These are phyloP conservation scores for Lenwebbia sp. DNA, from an alignment of 345 rosid species.

Conservation along the genomic window DNA sequence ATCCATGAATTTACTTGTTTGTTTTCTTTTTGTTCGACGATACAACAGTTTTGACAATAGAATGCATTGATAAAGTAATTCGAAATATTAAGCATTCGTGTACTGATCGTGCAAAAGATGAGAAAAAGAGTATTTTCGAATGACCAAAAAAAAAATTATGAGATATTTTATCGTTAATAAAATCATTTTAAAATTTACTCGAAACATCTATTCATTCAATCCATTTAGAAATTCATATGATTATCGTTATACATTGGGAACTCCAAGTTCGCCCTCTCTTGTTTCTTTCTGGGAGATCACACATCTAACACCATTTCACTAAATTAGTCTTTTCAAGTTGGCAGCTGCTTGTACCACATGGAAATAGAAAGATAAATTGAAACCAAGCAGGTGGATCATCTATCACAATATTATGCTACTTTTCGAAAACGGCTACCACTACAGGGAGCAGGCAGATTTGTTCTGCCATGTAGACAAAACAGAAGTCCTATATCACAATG, in stretches of 20 bases:
- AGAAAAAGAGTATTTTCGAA: not conserved
- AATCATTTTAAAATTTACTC: not conserved
- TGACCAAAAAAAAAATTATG: not conserved
- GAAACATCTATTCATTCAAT: not conserved
- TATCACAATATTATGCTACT: not conserved
- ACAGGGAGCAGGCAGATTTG: not conserved
- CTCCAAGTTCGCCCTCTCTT: not conserved
- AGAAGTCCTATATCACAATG: not conserved
- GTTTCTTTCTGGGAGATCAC: not conserved
- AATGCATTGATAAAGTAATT: not conserved
- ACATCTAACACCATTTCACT: not conserved
- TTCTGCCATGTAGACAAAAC: not conserved
- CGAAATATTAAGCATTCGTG: accelerated
- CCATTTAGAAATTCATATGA: not conserved
- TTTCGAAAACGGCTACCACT: not conserved
- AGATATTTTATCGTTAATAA: not conserved
- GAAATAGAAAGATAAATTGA: not conserved
- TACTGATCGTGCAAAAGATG: not conserved
- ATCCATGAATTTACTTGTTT: not conserved
- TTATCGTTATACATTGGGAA: not conserved
- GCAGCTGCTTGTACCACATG: not conserved
- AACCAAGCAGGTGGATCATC: not conserved
- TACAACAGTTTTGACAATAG: not conserved
- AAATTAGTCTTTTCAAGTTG: not conserved
- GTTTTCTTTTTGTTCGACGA: not conserved